A percentile compares a stretch with the other conserved stretches of the same genome.
Evolutionary conservation across 2,329 filamentous ascomycete genomes (phyloP).

Genomic region (Epichloe coenophiala): DNA sequence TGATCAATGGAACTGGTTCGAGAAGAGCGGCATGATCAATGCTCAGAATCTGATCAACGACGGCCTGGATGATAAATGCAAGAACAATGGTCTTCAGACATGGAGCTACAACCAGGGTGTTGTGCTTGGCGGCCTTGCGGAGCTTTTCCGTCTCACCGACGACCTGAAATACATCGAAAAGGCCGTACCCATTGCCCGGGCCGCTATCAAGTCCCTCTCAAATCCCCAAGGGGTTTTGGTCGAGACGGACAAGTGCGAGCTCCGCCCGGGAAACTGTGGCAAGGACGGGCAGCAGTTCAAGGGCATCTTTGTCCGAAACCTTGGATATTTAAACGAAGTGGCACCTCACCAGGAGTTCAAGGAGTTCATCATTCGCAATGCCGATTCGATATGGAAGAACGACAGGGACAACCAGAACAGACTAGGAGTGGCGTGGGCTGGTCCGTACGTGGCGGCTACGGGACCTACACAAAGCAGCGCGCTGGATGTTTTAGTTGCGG

Average conservation of each 20-base stretch:
- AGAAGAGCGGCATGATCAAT: slow-evolving; percentile 37
- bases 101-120: slow-evolving; percentile 48
- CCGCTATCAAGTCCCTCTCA: slow-evolving; percentile 32
- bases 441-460: slow-evolving; percentile 37
- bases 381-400: slow-evolving; percentile 50
- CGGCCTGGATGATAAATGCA: slow-evolving; percentile 33
- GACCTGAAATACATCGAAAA: slow-evolving; percentile 27
- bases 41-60: slow-evolving; percentile 37
- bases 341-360: slow-evolving; percentile 36
- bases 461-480: slow-evolving; percentile 51
- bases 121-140: slow-evolving; percentile 39
- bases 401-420: slow-evolving; percentile 35
- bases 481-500: slow-evolving; percentile 54
- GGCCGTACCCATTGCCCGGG: slow-evolving; percentile 36
- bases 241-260: slow-evolving; percentile 23
- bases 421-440: slow-evolving; percentile 53
- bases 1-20: slow-evolving; percentile 40
- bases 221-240: slow-evolving; percentile 32
- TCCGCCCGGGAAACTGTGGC: slow-evolving; percentile 23
- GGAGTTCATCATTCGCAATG: slow-evolving; percentile 45
- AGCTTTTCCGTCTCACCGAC: slow-evolving; percentile 32
- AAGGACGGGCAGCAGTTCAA: slow-evolving; percentile 54
- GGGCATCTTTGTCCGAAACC: slow-evolving; percentile 54
- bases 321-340: slow-evolving; percentile 41
- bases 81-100: slow-evolving; percentile 35